Percentiles rank a stretch among this genome's conserved stretches.
Conservation (phyloP, 2,329 filamentous ascomycete species). For the Penicillium polonicum region DNA sequence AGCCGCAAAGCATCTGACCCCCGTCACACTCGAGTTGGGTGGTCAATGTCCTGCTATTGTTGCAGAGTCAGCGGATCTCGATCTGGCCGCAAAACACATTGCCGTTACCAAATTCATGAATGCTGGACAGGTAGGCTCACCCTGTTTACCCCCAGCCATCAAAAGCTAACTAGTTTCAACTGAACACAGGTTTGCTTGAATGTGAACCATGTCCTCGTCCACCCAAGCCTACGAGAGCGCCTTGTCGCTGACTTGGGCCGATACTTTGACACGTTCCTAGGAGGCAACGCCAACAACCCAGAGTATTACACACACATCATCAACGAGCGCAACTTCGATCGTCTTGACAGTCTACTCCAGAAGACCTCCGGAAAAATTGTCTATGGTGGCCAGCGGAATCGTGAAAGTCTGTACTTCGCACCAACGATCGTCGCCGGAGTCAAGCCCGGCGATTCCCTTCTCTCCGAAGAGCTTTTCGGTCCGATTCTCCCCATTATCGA, state of each 20-base stretch:
- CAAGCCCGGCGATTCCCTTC: slow-evolving; percentile 37
- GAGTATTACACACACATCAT: slow-evolving; percentile 39
- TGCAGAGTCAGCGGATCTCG: slow-evolving; percentile 41
- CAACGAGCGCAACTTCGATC: slow-evolving; percentile 46
- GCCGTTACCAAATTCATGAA: slow-evolving; percentile 46
- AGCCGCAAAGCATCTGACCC: slow-evolving; percentile 49
- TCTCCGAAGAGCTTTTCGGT: slow-evolving; percentile 49
- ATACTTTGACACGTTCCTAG: slow-evolving; percentile 36
- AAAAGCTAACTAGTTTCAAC: background rate
- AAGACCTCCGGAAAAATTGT: slow-evolving; percentile 40
- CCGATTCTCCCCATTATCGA: slow-evolving; percentile 46
- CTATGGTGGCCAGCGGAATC: slow-evolving; percentile 36
- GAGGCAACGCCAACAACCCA: slow-evolving; percentile 18
- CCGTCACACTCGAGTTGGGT: slow-evolving; percentile 47
- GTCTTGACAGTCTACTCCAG: slow-evolving; percentile 40
- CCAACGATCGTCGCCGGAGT: slow-evolving; percentile 45
- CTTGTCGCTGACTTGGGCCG: slow-evolving; percentile 38
- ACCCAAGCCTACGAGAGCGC: slow-evolving; percentile 41
- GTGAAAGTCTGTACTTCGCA: slow-evolving; percentile 32
- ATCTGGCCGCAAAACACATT: slow-evolving; percentile 46
- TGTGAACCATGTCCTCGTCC: slow-evolving; percentile 48
- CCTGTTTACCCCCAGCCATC: background rate
- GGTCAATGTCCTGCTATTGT: slow-evolving; percentile 50
- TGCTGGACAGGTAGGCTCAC: slow-evolving; percentile 37
- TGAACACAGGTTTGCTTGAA: slow-evolving; percentile 35